These are phyloP conservation scores for Colletotrichum spinosum DNA, from an alignment of 2,329 filamentous ascomycete genomes.

Conservation along the genomic window DNA sequence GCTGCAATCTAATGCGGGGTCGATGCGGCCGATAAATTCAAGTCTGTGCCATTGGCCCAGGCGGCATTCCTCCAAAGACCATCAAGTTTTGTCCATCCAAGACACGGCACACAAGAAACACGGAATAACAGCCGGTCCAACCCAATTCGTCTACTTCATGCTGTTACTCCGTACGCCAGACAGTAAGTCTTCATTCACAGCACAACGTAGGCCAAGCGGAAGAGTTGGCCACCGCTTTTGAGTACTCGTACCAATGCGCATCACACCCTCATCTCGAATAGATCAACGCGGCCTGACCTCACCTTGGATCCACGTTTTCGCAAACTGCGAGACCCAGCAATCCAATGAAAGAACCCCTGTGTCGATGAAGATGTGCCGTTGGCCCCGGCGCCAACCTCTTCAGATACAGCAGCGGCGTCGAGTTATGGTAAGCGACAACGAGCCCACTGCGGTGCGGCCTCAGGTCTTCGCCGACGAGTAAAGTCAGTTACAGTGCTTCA, in stretches of 20 bases:
- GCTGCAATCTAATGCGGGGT: slow-evolving; percentile 26
- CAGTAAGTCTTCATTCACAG: too few species aligned
- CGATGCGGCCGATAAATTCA: slow-evolving; percentile 9
- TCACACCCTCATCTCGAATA: not conserved
- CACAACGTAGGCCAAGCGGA: too few species aligned
- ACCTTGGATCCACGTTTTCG: not conserved
- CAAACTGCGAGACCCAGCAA: not conserved
- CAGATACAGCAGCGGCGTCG: not conserved
- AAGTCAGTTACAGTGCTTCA: too few species aligned
- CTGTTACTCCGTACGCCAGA: too few species aligned
- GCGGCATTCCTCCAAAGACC: not conserved
- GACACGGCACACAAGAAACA: too few species aligned
- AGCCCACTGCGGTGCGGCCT: too few species aligned
- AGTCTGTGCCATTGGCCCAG: slow-evolving; percentile 14
- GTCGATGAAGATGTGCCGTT: slow-evolving; percentile 26
- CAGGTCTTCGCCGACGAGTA: not conserved
- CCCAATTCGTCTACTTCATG: too few species aligned
- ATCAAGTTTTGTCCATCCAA: slow-evolving; percentile 17
- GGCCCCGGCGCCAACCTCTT: slow-evolving; percentile 14
- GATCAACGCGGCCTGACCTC: not conserved
- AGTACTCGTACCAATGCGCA: too few species aligned
- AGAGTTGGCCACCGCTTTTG: too few species aligned
- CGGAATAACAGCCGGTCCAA: too few species aligned
- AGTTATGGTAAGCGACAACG: too few species aligned
- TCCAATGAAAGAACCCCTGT: slow-evolving; percentile 3